Evolutionary conservation across 1,284 basidiomycete genomes (phyloP).

Genomic region (Microbotryomycetes sp.): DNA sequence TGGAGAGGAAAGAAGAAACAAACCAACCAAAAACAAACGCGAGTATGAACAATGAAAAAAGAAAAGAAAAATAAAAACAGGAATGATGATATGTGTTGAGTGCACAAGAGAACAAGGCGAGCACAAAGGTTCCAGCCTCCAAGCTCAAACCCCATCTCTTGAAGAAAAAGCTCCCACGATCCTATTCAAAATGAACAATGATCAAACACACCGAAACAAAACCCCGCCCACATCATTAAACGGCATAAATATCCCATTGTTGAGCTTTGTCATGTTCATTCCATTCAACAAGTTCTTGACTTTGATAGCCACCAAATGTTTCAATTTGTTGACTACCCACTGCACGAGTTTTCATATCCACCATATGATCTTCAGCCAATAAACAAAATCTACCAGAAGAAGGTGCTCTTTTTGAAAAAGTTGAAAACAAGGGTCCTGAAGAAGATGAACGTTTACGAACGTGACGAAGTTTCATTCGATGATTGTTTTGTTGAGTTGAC

Average conservation of each 20-base stretch:
- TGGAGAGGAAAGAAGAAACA: too few species aligned
- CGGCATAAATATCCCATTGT: background rate
- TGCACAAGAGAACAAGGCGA: too few species aligned
- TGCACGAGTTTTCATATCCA: slow-evolving; percentile 1
- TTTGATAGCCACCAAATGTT: background rate
- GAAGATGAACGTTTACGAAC: background rate
- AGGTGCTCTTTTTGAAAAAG: background rate
- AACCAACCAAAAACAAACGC: too few species aligned
- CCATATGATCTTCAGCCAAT: background rate
- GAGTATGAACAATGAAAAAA: too few species aligned
- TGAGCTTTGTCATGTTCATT: background rate
- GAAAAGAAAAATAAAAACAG: too few species aligned
- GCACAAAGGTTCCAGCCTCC: too few species aligned
- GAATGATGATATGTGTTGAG: too few species aligned
- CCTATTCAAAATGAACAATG: too few species aligned
- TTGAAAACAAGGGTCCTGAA: background rate
- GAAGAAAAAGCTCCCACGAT: too few species aligned
- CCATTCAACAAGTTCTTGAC: background rate
- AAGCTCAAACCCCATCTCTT: too few species aligned
- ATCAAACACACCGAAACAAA: too few species aligned
- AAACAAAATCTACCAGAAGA: background rate
- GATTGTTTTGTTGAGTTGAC: background rate
- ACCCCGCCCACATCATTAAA: too few species aligned
- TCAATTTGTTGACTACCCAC: background rate
- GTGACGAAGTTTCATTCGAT: background rate